Evolutionary conservation across 495 filamentous ascomycete genomes (phyloP), one percentile per base, ranked within the genome.

Genomic region (Neurospora sp.): DNA sequence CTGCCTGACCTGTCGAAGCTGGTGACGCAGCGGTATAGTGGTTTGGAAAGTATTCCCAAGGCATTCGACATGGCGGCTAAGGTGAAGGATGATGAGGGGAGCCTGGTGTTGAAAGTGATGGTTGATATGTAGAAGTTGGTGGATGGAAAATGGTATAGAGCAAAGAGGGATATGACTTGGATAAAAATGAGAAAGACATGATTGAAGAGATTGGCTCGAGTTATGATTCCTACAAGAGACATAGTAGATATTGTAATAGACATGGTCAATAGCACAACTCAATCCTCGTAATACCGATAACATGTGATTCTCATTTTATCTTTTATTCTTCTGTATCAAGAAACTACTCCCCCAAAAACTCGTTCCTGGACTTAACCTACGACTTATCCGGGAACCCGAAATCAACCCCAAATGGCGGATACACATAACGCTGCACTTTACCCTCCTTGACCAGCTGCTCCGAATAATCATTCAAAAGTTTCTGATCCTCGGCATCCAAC

Each of bases 341-440:
- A 19, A 9, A 8, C 4, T 3, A 34, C 48, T 2, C 31, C 21
- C 2, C 19, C 54, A 34, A 19, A 15, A 31, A 31, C 11, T 15
- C 0, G 2, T 31, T 0, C 24, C 15, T 38, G 31, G 28, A 66
- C 19, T 0, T 2, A 7, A 15, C 75, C 70, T 75, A 82, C 4
- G 77, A 80, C 87, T 92, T 92, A 78, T 94, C 92, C 31, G 91
- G 91, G 83, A 93, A 94, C 4, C 92, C 92, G 77, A 92, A 90
- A 77, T 92, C 86, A 24, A 92, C 84, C 3, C 92, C 92, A 80
- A 94, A 96, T 4, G 91, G 87, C 73, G 92, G 92, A 78, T 91
- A 93, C 21, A 96, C 91, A 74, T 89, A 94, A 77, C 92, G 87
- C 81, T 87, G 85, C 73, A 91, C 78, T 75, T 89, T 89, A 73